Percentiles rank a stretch among this genome's conserved stretches.
Conservation (phyloP, 805 yeast genomes). For the Candida methanosorbosa region DNA sequence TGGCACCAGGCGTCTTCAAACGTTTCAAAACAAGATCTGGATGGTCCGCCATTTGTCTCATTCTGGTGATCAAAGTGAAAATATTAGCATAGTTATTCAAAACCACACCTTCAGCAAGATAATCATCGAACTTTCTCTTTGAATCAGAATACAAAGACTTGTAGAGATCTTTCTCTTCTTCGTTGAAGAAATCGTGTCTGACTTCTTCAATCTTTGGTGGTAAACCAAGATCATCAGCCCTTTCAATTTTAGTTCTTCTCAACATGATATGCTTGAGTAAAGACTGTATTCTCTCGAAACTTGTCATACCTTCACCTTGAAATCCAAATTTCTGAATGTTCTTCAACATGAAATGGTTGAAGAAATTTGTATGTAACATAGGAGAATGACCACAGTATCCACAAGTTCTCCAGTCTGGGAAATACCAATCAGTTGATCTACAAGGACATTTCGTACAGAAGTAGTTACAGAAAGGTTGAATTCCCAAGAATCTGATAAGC, state of each 20-base stretch:
- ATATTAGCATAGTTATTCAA: constrained; percentile 95
- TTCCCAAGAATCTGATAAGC: constrained; percentile 71
- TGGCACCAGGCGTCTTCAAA: constrained; percentile 31
- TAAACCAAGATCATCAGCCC: constrained; percentile 95
- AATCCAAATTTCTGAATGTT: constrained; percentile 84
- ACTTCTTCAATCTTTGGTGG: constrained; percentile 95
- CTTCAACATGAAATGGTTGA: constrained; percentile 92
- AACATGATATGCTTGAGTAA: constrained; percentile 78
- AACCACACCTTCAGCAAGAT: constrained; percentile 94
- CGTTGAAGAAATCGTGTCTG: constrained; percentile 80
- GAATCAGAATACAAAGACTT: constrained; percentile 82
- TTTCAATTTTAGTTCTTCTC: constrained; percentile 88
- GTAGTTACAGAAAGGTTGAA: constrained; percentile 82
- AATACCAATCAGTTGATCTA: constrained; percentile 73
- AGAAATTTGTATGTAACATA: constrained; percentile 91
- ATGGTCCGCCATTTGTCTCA: constrained; percentile 98
- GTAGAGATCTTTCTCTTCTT: constrained; percentile 90
- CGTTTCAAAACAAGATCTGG: constrained; percentile 89
- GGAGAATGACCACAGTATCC: constrained; percentile 84
- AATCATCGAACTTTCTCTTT: constrained; percentile 80
- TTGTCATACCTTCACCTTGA: constrained; percentile 69
- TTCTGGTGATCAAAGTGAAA: constrained; percentile 89
- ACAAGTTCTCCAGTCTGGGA: constrained; percentile 76
- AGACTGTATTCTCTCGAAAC: constrained; percentile 70
- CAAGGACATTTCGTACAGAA: constrained; percentile 94